Conservation (phyloP, 441 rosid species). For the Populus hybrid region DNA sequence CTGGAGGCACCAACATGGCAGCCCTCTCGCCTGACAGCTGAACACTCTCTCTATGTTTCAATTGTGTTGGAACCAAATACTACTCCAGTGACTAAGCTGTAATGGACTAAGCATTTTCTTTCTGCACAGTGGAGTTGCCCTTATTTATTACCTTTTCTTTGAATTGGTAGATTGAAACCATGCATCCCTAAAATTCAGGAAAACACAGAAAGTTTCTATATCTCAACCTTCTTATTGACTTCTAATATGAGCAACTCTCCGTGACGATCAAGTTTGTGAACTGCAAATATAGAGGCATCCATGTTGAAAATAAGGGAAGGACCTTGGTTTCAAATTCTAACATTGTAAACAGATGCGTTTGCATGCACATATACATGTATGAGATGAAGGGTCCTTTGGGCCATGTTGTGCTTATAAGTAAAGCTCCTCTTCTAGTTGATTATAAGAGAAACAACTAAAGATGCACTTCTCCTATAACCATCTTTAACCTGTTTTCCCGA, state of each 20-base stretch:
- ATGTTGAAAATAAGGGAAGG: background rate
- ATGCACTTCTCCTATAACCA: background rate
- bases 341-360: background rate
- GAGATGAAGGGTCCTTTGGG: background rate
- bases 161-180: background rate
- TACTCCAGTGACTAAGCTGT: background rate
- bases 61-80: background rate
- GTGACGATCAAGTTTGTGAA: background rate
- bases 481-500: background rate
- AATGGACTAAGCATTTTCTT: background rate
- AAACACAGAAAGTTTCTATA: background rate
- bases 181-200: background rate
- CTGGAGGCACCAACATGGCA: background rate
- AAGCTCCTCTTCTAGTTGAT: background rate
- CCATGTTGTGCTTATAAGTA: background rate
- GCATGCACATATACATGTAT: background rate
- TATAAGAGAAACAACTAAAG: background rate
- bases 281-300: background rate
- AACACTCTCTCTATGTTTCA: background rate
- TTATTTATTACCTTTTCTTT: background rate
- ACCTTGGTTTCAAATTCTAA: background rate
- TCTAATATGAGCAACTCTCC: background rate
- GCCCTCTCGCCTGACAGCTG: constrained; percentile 11
- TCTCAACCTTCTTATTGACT: background rate
- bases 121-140: background rate